Percentiles rank a stretch among this genome's conserved stretches.
These are phyloP conservation scores for Jatropha multifida DNA, from an alignment of 441 rosid species.

Conservation along the genomic window DNA sequence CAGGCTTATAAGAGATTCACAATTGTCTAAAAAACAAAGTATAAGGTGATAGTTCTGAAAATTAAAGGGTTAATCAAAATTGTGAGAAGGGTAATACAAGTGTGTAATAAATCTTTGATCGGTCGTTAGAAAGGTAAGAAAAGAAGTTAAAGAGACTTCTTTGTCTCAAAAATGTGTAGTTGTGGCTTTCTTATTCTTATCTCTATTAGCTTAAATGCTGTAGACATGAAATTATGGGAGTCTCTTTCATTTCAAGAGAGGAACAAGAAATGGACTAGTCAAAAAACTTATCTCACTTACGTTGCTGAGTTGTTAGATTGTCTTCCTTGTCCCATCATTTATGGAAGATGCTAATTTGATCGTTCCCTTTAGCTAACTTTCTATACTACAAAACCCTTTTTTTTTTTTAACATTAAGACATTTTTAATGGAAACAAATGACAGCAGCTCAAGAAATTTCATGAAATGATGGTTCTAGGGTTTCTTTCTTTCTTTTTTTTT, in stretches of 20 bases:
- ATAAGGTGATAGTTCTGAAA: no score
- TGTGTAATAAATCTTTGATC: no score
- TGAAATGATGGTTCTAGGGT: no score
- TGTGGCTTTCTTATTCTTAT: slow-evolving; percentile 18
- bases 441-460: no score
- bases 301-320: slow-evolving; percentile 16
- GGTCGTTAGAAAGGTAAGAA: no score
- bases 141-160: background rate
- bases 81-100: no score
- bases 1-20: no score
- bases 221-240: slow-evolving; percentile 32
- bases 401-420: no score
- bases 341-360: slow-evolving; percentile 13
- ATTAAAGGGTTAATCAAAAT: no score
- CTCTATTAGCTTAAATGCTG: slow-evolving; percentile 23
- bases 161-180: background rate
- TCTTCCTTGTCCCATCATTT: slow-evolving; percentile 18
- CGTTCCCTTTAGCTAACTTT: background rate
- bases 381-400: background rate
- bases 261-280: background rate
- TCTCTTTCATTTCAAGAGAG: slow-evolving; percentile 30
- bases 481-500: no score
- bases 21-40: no score
- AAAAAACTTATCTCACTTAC: background rate
- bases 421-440: background rate